Evolutionary conservation across 2,329 filamentous ascomycete species (phyloP), one percentile per base, ranked within the genome.

Genomic region (Colletotrichum sp.): DNA sequence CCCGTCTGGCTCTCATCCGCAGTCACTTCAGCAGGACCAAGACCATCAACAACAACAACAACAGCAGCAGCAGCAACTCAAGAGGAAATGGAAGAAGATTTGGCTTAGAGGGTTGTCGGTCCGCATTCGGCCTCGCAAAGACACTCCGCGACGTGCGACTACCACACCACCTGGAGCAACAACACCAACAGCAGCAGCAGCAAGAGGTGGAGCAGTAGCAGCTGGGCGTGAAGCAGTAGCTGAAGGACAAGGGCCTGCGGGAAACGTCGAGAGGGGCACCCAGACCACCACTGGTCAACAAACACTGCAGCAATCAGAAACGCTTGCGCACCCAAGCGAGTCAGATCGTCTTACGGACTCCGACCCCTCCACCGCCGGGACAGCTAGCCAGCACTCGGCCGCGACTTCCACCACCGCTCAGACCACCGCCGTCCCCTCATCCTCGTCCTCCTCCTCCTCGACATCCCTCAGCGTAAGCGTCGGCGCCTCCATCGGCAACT

Each of bases 51-150:
- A 68, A 7, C 65, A 68, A 3, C 28, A 58, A 7, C 48, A 68
- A 7, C 65, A 68, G 5, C 65, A 58, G 24, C 69, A 75, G 16
- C 56, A 75, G 34, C 69, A 73, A 58, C 63, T 68, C 14, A 75
- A 68, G 43, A 72, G 32, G 32, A 75, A 75, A 32, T 75, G 73
- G 73, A 75, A 75, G 24, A 73, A 48, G 43, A 67, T 64, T 9
- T 75, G 73, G 73, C 56, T 75, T 3, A 62, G 38, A 36, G 56
- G 73, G 5, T n/a, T 75, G 13, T 75, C 73, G 16, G 73, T 75
- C 58, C 73, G 73, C 18, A 75, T 75, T 18, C 73, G 73, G n/a
- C 34, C 73, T 32, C 73, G 69, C 26, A 73, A 75, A 28, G 69
- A 67, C 7, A 48, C 43, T 43, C 62, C 43, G 63, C 56, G n/a